phyloP scores from a whole-genome alignment of 148 eudicot genomes.

The Vaccinium myrtillus region DNA sequence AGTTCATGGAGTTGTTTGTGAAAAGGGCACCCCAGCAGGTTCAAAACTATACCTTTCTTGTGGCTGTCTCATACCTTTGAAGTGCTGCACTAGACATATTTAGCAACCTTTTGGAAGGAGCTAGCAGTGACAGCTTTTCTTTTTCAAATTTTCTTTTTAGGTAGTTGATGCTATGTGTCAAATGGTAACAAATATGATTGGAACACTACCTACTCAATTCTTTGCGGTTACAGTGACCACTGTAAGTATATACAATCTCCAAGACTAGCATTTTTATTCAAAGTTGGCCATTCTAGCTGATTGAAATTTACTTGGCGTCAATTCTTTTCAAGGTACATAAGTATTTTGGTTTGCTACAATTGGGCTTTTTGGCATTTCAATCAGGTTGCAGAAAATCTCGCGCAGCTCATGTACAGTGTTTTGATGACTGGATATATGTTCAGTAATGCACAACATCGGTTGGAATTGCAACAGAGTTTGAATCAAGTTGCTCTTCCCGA shows the following conservation, averaged over 20 bases:
- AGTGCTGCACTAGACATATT: neutral
- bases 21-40: constrained; percentile 91
- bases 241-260: constrained; percentile 39
- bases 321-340: neutral
- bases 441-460: constrained; percentile 76
- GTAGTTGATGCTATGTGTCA: constrained; percentile 95
- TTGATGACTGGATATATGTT: constrained; percentile 97
- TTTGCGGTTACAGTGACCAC: constrained; percentile 83
- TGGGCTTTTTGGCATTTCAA: constrained; percentile 16
- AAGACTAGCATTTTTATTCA: neutral
- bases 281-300: neutral
- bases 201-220: constrained; percentile 82
- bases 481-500: constrained; percentile 86
- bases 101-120: neutral
- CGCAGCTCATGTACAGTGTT: constrained; percentile 91
- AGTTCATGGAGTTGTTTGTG: constrained; percentile 85
- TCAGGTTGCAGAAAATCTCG: constrained; percentile 94
- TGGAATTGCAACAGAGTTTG: constrained; percentile 83
- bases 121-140: too few species aligned
- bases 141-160: constrained; percentile 25
- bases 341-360: constrained; percentile 13
- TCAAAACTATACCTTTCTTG: constrained; percentile 5
- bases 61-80: neutral
- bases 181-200: constrained; percentile 87
- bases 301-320: constrained; percentile 42